A percentile compares a stretch with the other conserved stretches of the same genome.
phyloP scores from a whole-genome alignment of 176 grass and related monocot genomes.

The Zoysia pacifica region DNA sequence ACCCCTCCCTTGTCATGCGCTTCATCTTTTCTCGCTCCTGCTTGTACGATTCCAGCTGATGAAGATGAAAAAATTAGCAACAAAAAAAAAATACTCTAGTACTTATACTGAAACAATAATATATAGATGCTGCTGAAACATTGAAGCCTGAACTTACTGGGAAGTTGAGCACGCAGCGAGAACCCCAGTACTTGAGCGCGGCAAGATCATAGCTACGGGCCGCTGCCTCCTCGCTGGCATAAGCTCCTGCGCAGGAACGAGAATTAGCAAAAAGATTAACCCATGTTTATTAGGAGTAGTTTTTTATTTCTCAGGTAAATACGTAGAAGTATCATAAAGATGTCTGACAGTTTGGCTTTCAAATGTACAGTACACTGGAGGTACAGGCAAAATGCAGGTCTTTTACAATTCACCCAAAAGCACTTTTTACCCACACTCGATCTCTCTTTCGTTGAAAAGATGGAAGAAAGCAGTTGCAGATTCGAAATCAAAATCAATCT shows the following conservation, averaged over 20 bases:
- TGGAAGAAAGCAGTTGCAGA: neutral
- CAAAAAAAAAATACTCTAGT: neutral
- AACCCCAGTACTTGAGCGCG: slow-evolving; percentile 78
- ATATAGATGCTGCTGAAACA: neutral
- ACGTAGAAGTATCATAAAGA: neutral
- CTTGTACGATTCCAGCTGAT: slow-evolving; percentile 62
- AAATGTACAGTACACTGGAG: neutral
- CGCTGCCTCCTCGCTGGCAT: slow-evolving; percentile 61
- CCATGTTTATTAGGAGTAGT: neutral
- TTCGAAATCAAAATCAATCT: neutral
- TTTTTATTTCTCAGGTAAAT: neutral
- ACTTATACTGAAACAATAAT: neutral
- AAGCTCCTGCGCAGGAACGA: slow-evolving; percentile 48
- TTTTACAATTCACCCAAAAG: slow-evolving; percentile 8
- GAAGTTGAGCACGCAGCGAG: slow-evolving; percentile 60
- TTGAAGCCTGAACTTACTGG: slow-evolving; percentile 51
- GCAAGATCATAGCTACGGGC: slow-evolving; percentile 81
- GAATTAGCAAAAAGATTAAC: neutral
- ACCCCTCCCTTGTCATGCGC: slow-evolving; percentile 58
- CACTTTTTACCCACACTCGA: neutral
- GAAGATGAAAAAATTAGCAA: neutral
- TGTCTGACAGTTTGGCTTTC: neutral
- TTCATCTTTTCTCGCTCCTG: slow-evolving; percentile 70
- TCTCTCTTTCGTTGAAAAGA: neutral
- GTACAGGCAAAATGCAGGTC: slow-evolving; percentile 2